A percentile compares a stretch with the other conserved stretches of the same genome.
phyloP scores from a whole-genome alignment of 140 eudicot species.

The Anethum foeniculum region DNA sequence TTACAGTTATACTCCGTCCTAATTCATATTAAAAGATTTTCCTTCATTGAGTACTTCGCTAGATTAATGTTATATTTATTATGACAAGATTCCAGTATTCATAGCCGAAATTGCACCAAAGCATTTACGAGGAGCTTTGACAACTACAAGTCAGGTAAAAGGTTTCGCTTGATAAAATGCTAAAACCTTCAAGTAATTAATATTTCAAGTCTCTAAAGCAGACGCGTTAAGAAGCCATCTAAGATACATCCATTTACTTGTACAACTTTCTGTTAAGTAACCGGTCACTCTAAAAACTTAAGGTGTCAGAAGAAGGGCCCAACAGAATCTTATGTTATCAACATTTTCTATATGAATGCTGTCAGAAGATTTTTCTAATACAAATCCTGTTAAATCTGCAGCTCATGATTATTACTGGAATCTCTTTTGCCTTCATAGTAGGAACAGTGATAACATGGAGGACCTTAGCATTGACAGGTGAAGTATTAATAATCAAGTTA shows the following conservation, averaged over 20 bases:
- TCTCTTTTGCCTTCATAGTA: conserved; percentile 56
- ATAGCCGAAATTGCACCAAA: conserved; percentile 91
- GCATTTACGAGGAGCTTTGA: conserved; percentile 76
- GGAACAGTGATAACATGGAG: conserved; percentile 80
- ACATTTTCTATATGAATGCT: background rate
- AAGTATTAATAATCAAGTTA: background rate
- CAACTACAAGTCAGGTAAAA: conserved; percentile 58
- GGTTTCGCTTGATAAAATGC: background rate
- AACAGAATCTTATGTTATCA: too few species aligned
- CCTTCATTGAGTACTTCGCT: conserved; percentile 21
- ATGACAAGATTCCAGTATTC: conserved; percentile 69
- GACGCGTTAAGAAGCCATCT: background rate
- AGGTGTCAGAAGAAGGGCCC: too few species aligned
- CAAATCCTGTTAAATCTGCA: conserved; percentile 23
- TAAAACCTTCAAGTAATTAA: background rate
- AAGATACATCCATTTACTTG: background rate
- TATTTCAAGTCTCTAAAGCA: background rate
- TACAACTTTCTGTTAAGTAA: background rate
- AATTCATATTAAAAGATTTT: background rate
- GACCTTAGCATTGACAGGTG: conserved; percentile 70
- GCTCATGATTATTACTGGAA: conserved; percentile 67
- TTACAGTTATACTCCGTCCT: background rate
- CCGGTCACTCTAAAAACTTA: too few species aligned
- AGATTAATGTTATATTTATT: background rate
- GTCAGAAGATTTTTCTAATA: conserved; percentile 5